phyloP scores from a whole-genome alignment of 1,284 basidiomycete species.

The Chondrostereum purpureum region DNA sequence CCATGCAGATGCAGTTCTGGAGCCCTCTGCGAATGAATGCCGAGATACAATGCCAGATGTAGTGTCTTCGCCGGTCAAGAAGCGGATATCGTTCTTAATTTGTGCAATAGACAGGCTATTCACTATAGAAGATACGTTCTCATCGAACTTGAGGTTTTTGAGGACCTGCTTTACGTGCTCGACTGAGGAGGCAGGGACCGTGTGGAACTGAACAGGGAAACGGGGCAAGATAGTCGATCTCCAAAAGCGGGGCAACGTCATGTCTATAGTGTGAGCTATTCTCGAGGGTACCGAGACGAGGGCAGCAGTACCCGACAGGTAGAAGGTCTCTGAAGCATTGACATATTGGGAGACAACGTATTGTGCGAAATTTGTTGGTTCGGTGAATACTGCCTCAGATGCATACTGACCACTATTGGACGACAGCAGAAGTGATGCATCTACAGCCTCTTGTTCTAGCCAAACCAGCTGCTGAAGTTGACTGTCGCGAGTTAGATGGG shows the following conservation, averaged over 20 bases:
- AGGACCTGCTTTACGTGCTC: constrained; percentile 45
- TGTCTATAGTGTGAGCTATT: constrained; percentile 35
- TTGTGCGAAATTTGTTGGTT: constrained; percentile 17
- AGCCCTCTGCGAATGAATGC: constrained; percentile 72
- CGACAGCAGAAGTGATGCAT: constrained; percentile 29
- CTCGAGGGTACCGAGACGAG: constrained; percentile 37
- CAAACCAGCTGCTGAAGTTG: constrained; percentile 45
- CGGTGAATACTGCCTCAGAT: constrained; percentile 26
- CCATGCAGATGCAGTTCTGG: constrained; percentile 68
- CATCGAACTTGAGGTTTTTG: constrained; percentile 46
- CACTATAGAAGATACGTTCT: constrained; percentile 54
- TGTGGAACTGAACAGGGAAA: constrained; percentile 37
- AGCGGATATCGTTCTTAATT: constrained; percentile 67
- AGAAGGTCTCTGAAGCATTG: too few species aligned
- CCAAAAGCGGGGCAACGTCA: constrained; percentile 54
- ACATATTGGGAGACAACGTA: too few species aligned
- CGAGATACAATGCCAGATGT: constrained; percentile 61
- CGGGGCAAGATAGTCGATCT: constrained; percentile 47
- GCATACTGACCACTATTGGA: constrained; percentile 21
- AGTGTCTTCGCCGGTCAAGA: constrained; percentile 75
- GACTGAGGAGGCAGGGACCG: constrained; percentile 47
- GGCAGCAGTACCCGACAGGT: constrained; percentile 33
- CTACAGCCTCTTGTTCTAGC: constrained; percentile 50
- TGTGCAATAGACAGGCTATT: constrained; percentile 55
- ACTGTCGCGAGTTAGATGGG: constrained; percentile 15